Evolutionary conservation across 2,329 filamentous ascomycete species (phyloP).

Genomic region (Talaromyces sp.): DNA sequence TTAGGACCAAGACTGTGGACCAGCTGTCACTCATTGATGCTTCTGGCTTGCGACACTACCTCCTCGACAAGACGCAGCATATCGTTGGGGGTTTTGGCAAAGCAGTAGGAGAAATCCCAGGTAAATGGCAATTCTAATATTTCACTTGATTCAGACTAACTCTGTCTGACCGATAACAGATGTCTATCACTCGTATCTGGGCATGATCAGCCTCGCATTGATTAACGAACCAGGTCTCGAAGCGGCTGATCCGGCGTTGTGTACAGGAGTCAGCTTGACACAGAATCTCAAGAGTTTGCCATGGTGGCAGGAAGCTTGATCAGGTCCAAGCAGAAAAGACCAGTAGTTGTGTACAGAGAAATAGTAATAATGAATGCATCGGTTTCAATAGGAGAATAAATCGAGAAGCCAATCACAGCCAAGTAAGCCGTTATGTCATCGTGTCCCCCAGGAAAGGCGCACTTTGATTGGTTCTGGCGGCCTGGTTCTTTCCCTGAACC

Average conservation of each 20-base stretch:
- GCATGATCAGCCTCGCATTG: constrained; percentile 71
- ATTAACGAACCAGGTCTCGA: constrained; percentile 66
- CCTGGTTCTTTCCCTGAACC: background rate
- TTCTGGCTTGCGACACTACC: constrained; percentile 63
- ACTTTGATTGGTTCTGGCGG: background rate
- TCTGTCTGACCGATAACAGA: constrained; percentile 40
- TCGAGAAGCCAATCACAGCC: background rate
- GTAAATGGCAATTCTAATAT: constrained; percentile 33
- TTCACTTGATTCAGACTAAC: background rate
- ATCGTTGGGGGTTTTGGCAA: constrained; percentile 79
- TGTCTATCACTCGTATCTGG: constrained; percentile 85
- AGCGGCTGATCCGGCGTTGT: constrained; percentile 67
- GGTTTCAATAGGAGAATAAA: background rate
- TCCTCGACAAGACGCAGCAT: constrained; percentile 83
- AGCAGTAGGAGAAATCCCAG: constrained; percentile 60
- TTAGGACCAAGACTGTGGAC: constrained; percentile 54
- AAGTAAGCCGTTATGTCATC: background rate
- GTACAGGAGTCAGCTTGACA: constrained; percentile 56
- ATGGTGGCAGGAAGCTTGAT: constrained; percentile 30
- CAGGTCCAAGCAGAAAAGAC: background rate
- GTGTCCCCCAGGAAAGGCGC: too few relatives aligned
- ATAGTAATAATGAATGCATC: background rate
- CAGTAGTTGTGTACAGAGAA: background rate
- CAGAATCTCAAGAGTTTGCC: constrained; percentile 37
- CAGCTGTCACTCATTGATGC: constrained; percentile 55